Conservation (phyloP, 495 filamentous ascomycete species). For the Penicillium cosmopolitanum region DNA sequence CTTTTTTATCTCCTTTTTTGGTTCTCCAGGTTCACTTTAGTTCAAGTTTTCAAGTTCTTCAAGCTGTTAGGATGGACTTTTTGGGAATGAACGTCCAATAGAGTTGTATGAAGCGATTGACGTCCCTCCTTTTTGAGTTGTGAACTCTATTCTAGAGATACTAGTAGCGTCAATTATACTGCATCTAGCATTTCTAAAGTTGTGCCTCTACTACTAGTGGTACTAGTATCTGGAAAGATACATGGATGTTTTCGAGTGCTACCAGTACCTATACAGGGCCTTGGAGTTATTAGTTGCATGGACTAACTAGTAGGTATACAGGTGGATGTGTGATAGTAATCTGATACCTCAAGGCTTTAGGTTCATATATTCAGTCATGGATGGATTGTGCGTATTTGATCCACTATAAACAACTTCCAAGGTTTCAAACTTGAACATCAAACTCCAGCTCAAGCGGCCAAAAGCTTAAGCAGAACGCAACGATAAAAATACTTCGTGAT, state of each 20-base stretch:
- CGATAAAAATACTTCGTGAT: not conserved
- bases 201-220: not conserved
- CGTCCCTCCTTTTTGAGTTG: no score
- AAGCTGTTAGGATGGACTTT: no score
- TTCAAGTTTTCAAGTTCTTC: no score
- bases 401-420: not conserved
- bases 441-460: not conserved
- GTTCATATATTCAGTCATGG: not conserved
- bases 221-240: no score
- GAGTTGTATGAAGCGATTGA: no score
- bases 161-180: not conserved
- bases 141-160: not conserved
- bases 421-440: not conserved
- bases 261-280: no score
- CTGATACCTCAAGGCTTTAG: no score
- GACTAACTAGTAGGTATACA: no score
- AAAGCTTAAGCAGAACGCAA: not conserved
- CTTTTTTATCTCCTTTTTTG: not conserved
- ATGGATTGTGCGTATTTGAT: conserved; percentile 3
- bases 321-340: no score
- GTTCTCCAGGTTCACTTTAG: not conserved
- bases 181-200: not conserved
- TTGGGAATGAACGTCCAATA: no score
- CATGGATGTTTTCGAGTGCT: no score
- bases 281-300: no score